Evolutionary conservation across 495 filamentous ascomycete species (phyloP), one percentile per base, ranked within the genome.

Genomic region (Lichenothelia convexa): DNA sequence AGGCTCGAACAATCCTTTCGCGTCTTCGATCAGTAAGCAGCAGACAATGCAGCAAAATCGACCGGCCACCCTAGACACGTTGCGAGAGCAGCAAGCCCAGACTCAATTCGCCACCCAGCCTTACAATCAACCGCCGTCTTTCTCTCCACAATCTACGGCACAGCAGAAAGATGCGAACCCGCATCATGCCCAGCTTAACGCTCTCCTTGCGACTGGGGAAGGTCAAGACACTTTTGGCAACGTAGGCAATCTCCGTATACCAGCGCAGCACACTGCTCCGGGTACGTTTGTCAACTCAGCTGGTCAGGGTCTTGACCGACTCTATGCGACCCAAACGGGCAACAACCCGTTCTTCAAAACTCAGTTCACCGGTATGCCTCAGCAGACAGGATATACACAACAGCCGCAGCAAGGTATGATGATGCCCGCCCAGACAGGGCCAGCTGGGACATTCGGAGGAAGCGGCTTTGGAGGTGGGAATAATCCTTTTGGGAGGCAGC

Each of bases 181-280:
- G 30, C 80, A 92, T 46, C 75, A 85, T 47, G 71, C 77, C n/a
- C 73, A 68, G 48, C 73, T 99, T 38, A 94, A 95, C 46, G 72
- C 79, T n/a, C 76, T 99, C 9, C 70, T 99, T 30, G 68, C 80
- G 5, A 65, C 64, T 17, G 85, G 89, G 39, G 91, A 94, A 30
- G 89, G 89, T 17, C 76, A 84, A 60, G 89, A 99, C 53, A 95
- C 91, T 1, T 99, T 93, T 53, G 89, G 89, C 35, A 99, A 99
- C 50, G 79, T 78, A 26, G 89, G 89, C 37, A 76, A 95, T 36
- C 65, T 93, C 21, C 84, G 89, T 55, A 92, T 99, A 45, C 91
- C 89, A 1, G 73, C 89, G 22, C 89, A 99, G 55, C 89, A 99
- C 57, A 99, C 89, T 0, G 85, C 89, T 1, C 91, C 91, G 2